Evolutionary conservation across 768 basidiomycete genomes (phyloP).

Genomic region (Mycena venus): DNA sequence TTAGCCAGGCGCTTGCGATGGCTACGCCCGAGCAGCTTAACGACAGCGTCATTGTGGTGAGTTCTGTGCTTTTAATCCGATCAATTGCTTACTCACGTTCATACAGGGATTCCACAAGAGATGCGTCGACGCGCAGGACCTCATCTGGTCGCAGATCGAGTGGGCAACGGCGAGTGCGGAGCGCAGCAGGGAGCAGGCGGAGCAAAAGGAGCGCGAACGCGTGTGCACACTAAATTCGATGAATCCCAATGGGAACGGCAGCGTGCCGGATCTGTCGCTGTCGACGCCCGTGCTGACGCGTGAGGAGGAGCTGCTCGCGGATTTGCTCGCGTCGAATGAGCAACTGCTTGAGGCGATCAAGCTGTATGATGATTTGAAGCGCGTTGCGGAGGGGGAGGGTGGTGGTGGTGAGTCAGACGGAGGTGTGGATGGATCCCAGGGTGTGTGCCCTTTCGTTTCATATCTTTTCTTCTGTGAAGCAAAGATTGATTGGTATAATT

Average conservation of each 20-base stretch:
- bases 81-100: slow-evolving; percentile 13
- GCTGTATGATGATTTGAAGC: slow-evolving; percentile 21
- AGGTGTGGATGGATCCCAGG: slow-evolving; percentile 62
- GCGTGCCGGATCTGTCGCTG: slow-evolving; percentile 49
- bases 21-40: slow-evolving; percentile 80
- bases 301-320: slow-evolving; percentile 23
- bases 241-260: slow-evolving; percentile 43
- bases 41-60: slow-evolving; percentile 77
- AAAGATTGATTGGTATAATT: not conserved
- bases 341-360: slow-evolving; percentile 16
- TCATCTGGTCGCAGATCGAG: slow-evolving; percentile 88
- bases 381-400: slow-evolving; percentile 16
- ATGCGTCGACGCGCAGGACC: slow-evolving; percentile 86
- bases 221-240: slow-evolving; percentile 31
- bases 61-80: slow-evolving; percentile 35
- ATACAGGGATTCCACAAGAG: slow-evolving; percentile 85
- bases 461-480: not conserved
- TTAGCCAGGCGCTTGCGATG: slow-evolving; percentile 78
- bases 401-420: slow-evolving; percentile 7
- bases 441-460: slow-evolving; percentile 57
- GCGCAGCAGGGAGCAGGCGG: slow-evolving; percentile 43
- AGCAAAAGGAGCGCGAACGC: slow-evolving; percentile 56
- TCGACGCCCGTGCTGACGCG: slow-evolving; percentile 63
- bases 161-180: slow-evolving; percentile 92
- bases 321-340: slow-evolving; percentile 16